These are phyloP conservation scores for Coniochaeta prunicola DNA, from an alignment of 2,329 filamentous ascomycete genomes.

Conservation along the genomic window DNA sequence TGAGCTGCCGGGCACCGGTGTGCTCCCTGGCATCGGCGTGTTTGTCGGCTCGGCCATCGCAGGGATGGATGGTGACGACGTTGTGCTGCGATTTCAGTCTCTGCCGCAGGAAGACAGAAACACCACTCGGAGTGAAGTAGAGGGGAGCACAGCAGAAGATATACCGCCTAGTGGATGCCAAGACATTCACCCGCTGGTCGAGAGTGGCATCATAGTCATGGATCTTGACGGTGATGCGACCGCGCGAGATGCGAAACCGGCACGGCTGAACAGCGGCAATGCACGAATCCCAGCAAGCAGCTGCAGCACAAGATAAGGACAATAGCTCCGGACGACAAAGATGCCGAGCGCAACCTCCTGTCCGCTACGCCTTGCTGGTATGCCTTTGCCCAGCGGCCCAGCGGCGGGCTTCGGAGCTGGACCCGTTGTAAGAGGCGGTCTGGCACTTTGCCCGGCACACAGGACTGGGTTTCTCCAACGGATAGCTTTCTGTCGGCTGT, in stretches of 20 bases:
- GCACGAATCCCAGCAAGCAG: conserved; percentile 1
- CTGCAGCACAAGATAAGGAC: not conserved
- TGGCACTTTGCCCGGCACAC: not conserved
- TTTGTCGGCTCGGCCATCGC: conserved; percentile 24
- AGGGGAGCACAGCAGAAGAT: not conserved
- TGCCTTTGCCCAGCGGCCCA: not conserved
- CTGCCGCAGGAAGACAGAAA: not conserved
- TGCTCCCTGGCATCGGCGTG: conserved; percentile 18
- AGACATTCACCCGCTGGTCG: not conserved
- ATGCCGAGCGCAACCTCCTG: not conserved
- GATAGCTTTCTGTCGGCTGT: not conserved
- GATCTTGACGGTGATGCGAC: not conserved
- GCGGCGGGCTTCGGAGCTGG: not conserved
- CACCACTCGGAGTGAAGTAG: not conserved
- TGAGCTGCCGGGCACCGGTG: conserved; percentile 19
- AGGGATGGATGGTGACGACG: not conserved
- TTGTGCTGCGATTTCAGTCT: not conserved
- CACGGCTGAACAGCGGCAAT: conserved; percentile 2
- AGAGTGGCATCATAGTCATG: not conserved
- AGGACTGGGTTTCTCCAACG: not conserved
- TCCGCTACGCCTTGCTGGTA: not conserved
- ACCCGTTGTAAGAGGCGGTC: not conserved
- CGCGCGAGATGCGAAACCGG: not conserved
- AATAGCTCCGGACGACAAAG: not conserved
- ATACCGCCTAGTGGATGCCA: not conserved